Conservation (phyloP, 2,329 filamentous ascomycete species). For the Rhexocercosporidium sp. region DNA sequence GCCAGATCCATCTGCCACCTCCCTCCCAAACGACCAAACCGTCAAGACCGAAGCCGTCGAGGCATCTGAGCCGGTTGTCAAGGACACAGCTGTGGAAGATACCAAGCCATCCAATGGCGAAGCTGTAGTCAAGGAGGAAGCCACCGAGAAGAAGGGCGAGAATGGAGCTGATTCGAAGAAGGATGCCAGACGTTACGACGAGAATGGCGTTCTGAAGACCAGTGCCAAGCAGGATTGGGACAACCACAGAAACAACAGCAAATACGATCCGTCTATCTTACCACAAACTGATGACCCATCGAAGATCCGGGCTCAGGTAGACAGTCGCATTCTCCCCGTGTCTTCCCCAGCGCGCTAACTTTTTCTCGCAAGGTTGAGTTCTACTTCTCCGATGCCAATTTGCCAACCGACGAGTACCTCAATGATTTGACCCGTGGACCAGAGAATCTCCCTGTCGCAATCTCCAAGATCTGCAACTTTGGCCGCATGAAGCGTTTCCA, state of each 20-base stretch:
- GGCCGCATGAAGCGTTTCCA: conserved; percentile 97
- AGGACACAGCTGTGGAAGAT: conserved; percentile 20
- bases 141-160: conserved; percentile 20
- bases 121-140: conserved; percentile 15
- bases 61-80: conserved; percentile 23
- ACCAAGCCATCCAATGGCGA: conserved; percentile 27
- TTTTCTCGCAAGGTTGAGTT: conserved; percentile 76
- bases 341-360: conserved; percentile 1
- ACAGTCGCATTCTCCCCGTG: conserved; percentile 20
- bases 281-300: conserved; percentile 64
- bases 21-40: conserved; percentile 30
- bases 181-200: conserved; percentile 23
- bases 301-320: conserved; percentile 70
- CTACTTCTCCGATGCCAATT: conserved; percentile 92
- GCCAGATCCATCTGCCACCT: conserved; percentile 34
- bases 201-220: conserved; percentile 36
- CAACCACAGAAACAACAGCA: conserved; percentile 50
- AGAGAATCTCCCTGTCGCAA: conserved; percentile 79
- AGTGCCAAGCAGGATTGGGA: conserved; percentile 35
- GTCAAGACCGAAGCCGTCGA: conserved; percentile 27
- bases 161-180: conserved; percentile 18
- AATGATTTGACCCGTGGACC: conserved; percentile 77
- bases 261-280: conserved; percentile 60
- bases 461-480: conserved; percentile 83
- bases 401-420: conserved; percentile 87